These are phyloP conservation scores for Crithidia sp. DNA, from an alignment of 208 protist species.

Conservation along the genomic window DNA sequence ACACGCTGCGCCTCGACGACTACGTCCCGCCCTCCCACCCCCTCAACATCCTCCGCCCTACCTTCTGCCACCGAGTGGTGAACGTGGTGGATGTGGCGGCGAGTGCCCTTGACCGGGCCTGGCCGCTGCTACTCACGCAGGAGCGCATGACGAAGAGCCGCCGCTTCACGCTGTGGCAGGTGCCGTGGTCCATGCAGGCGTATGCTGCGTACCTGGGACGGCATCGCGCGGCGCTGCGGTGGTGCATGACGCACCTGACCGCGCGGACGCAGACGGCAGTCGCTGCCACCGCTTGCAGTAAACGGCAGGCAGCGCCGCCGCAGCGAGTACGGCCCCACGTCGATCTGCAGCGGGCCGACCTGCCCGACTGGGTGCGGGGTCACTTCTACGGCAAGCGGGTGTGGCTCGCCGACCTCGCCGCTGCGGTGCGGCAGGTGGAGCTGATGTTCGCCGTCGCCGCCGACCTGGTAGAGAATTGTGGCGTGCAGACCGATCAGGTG, in stretches of 20 bases:
- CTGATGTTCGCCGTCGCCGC: conserved; percentile 35
- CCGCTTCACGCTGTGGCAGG: conserved; percentile 13
- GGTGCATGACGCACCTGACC: conserved; percentile 15
- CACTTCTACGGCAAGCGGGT: conserved; percentile 19
- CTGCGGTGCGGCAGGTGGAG: conserved; percentile 23
- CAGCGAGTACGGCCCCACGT: not conserved
- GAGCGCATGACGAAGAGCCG: conserved; percentile 21
- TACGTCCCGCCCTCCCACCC: conserved; percentile 35
- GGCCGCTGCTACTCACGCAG: conserved; percentile 31
- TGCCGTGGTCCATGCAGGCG: conserved; percentile 35
- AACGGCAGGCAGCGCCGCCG: too few relatives aligned
- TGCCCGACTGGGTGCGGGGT: conserved; percentile 5
- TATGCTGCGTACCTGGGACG: conserved; percentile 38
- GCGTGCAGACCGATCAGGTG: not conserved
- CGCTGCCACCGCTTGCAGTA: too few relatives aligned
- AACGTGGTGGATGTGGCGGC: conserved; percentile 39
- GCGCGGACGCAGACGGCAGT: too few relatives aligned
- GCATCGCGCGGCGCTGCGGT: conserved; percentile 12
- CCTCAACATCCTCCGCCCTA: conserved; percentile 43
- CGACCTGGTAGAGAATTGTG: conserved; percentile 11
- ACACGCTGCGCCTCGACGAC: conserved; percentile 35
- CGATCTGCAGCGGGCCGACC: not conserved
- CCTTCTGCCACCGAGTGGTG: conserved; percentile 41
- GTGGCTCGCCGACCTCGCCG: conserved; percentile 12
- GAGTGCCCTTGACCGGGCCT: conserved; percentile 10